phyloP scores from a whole-genome alignment of 208 protist genomes.

The Leptomonas pyrrhocoris region DNA sequence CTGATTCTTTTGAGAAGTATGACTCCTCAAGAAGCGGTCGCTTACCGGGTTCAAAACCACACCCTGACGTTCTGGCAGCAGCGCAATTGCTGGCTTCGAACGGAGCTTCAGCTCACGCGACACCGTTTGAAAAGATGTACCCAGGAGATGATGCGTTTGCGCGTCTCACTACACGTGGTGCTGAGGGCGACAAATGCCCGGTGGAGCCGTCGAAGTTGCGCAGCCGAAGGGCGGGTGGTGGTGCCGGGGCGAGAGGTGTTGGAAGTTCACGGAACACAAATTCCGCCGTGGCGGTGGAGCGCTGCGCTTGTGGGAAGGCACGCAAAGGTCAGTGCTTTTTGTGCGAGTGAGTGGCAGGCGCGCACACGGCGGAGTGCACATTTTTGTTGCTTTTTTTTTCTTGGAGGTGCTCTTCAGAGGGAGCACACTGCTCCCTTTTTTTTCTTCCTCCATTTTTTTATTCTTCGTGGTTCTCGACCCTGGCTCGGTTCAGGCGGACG shows the following conservation, averaged over 20 bases:
- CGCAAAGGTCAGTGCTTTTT: constrained; percentile 71
- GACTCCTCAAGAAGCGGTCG: too few species aligned
- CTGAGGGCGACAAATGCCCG: neutral
- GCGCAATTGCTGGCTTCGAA: neutral
- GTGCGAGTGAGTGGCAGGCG: constrained; percentile 41
- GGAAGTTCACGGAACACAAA: neutral
- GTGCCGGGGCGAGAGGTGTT: neutral
- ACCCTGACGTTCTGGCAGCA: neutral
- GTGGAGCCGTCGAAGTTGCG: neutral
- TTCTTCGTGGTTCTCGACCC: neutral
- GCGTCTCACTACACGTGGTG: neutral
- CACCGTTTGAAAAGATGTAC: neutral
- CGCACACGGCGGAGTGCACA: too few species aligned
- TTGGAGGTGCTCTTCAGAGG: neutral
- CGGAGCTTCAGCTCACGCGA: neutral
- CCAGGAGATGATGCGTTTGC: neutral
- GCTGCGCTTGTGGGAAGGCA: constrained; percentile 62
- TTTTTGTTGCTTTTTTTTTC: too few species aligned
- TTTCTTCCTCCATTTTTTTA: neutral
- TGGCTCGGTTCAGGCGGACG: too few species aligned
- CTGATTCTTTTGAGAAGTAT: too few species aligned
- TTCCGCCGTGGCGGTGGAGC: neutral
- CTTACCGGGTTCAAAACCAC: too few species aligned
- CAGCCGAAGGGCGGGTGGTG: constrained; percentile 21
- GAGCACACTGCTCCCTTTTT: too few species aligned